phyloP scores from a whole-genome alignment of 805 yeast genomes.

The Candida sakaeoensis region DNA sequence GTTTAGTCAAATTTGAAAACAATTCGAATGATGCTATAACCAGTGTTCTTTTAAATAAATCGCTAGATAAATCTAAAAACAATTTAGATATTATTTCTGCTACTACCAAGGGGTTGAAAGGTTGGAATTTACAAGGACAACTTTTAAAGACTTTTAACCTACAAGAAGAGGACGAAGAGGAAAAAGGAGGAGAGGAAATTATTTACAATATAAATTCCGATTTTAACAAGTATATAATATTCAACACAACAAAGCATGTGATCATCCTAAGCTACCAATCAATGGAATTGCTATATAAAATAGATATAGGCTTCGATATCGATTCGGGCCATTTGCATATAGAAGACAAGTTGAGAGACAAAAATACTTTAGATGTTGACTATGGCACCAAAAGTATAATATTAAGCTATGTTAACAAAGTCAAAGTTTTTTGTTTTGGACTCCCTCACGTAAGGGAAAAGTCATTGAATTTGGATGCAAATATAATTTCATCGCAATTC shows the following conservation, averaged over 20 bases:
- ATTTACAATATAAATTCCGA: slow-evolving; percentile 23
- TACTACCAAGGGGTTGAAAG: slow-evolving; percentile 18
- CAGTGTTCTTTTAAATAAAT: slow-evolving; percentile 17
- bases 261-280: slow-evolving; percentile 18
- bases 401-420: slow-evolving; percentile 15
- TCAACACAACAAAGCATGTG: slow-evolving; percentile 15
- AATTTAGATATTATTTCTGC: slow-evolving; percentile 24
- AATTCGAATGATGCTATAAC: slow-evolving; percentile 14
- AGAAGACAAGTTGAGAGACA: slow-evolving; percentile 4
- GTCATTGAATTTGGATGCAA: slow-evolving; percentile 14
- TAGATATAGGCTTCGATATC: slow-evolving; percentile 16
- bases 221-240: slow-evolving; percentile 21
- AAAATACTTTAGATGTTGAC: slow-evolving; percentile 26
- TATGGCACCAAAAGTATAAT: slow-evolving; percentile 28
- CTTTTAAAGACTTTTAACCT: slow-evolving; percentile 11
- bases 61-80: slow-evolving; percentile 18
- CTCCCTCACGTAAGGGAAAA: slow-evolving; percentile 5
- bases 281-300: slow-evolving; percentile 7
- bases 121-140: slow-evolving; percentile 25
- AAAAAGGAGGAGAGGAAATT: slow-evolving; percentile 11
- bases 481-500: slow-evolving; percentile 14
- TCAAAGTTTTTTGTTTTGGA: slow-evolving; percentile 21
- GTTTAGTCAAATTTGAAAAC: slow-evolving; percentile 14
- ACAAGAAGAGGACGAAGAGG: slow-evolving; percentile 8
- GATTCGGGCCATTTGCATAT: slow-evolving; percentile 8